Evolutionary conservation across 73 alveolate species (phyloP), one percentile per base, ranked within the genome.

Genomic region (Tetrahymena borealis): DNA sequence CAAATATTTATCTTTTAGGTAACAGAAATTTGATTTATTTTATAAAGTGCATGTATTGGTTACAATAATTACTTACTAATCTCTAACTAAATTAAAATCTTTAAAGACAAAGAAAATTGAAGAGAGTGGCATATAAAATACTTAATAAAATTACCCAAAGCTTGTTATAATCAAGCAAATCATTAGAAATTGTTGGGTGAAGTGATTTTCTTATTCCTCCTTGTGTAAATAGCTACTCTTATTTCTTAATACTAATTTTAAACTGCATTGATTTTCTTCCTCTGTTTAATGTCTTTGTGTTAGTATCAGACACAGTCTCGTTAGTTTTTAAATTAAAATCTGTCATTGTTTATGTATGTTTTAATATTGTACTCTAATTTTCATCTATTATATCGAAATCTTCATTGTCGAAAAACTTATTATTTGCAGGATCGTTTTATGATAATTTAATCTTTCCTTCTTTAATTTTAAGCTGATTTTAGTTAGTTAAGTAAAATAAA

Each of bases 361-460:
- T 77, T 9, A 60, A 37, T 41, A 31, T 28, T 15, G 94, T 77
- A 91, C 90, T 91, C 31, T 91, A 79, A 43, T 91, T 91, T 79
- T 79, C 91, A 36, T 33, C 40, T 4, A 79, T 79, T 24, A 79
- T 79, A 32, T 33, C 43, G 33, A 79, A 36, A 16, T 36, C 77
- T 38, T 79, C 85, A 20, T 60, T 60, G 35, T 60, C 85, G 28
- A 60, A 60, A 35, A 15, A 60, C 10, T 28, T 60, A 60, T 60
- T 60, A n/a, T 60, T 60, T 13, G 85, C 85, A 60, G 85, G 85
- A 60, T 60, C 85, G 9, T 60, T 8, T 20, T 13, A 28, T 18
- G 85, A 60, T 6, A 60, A 6, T 20, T 60, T 60, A 24, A 60
- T 24, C 85, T 60, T 24, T n/a, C 85, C 85, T 60, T 60, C 85